A percentile compares a stretch with the other conserved stretches of the same genome.
These are phyloP conservation scores for Polytolypa hystricis DNA, from an alignment of 2,329 filamentous ascomycete species.

Conservation along the genomic window DNA sequence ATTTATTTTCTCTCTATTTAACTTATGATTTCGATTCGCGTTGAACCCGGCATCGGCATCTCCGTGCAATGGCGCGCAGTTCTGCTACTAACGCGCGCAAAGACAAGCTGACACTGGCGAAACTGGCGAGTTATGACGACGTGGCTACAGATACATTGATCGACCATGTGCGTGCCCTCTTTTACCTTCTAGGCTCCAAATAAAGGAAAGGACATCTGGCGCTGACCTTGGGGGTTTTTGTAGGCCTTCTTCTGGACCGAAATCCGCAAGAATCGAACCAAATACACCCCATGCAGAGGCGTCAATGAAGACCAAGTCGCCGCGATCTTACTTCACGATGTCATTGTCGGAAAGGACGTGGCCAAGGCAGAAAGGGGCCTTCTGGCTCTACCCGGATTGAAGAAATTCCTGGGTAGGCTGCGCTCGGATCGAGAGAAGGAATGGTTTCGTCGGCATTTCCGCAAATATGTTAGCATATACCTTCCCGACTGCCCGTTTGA, in stretches of 20 bases:
- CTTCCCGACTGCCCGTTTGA: constrained; percentile 90
- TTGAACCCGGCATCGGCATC: too few species aligned
- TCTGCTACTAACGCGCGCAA: constrained; percentile 32
- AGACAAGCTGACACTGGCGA: constrained; percentile 69
- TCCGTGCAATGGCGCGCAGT: constrained; percentile 12
- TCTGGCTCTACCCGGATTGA: constrained; percentile 60
- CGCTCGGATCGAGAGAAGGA: constrained; percentile 69
- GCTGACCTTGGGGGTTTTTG: neutral
- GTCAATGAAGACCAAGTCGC: constrained; percentile 56
- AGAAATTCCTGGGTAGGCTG: constrained; percentile 57
- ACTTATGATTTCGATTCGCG: neutral
- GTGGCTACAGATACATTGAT: constrained; percentile 89
- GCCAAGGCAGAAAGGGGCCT: constrained; percentile 60
- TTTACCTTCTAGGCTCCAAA: constrained; percentile 6
- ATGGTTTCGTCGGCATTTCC: constrained; percentile 75
- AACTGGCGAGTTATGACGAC: constrained; percentile 89
- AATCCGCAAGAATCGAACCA: constrained; percentile 85
- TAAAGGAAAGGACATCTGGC: neutral
- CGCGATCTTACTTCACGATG: constrained; percentile 49
- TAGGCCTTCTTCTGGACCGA: constrained; percentile 94
- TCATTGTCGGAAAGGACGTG: constrained; percentile 65
- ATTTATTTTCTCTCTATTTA: neutral
- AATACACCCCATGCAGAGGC: constrained; percentile 74
- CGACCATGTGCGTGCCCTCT: constrained; percentile 62
- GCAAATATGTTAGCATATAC: constrained; percentile 87